phyloP scores from a whole-genome alignment of 2,329 filamentous ascomycete genomes.

The Cercospora janseana region DNA sequence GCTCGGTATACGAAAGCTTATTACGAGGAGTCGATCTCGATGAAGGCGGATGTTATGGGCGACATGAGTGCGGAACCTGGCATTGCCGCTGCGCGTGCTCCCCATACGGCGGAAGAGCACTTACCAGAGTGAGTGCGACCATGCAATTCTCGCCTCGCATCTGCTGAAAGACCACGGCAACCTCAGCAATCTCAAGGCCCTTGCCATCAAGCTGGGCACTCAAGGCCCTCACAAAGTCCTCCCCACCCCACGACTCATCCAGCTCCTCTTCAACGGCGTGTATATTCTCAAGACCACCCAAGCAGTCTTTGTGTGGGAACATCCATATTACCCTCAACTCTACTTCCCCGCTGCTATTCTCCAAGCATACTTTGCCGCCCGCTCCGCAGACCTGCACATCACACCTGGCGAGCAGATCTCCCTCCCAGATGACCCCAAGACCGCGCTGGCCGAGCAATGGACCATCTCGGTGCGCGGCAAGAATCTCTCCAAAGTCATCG shows the following conservation, averaged over 20 bases:
- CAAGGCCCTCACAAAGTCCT: slow-evolving; percentile 41
- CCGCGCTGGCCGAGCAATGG: slow-evolving; percentile 28
- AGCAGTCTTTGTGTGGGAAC: slow-evolving; percentile 42
- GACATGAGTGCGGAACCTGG: background rate
- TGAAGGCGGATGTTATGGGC: background rate
- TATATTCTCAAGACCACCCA: slow-evolving; percentile 39
- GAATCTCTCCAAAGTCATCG: slow-evolving; percentile 24
- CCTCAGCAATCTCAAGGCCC: slow-evolving; percentile 38
- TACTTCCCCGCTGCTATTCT: slow-evolving; percentile 33
- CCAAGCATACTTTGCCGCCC: slow-evolving; percentile 10
- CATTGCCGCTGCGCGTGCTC: background rate
- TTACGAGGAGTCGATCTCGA: background rate
- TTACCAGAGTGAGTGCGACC: slow-evolving; percentile 10
- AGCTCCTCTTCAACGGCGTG: slow-evolving; percentile 35
- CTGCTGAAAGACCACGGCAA: background rate
- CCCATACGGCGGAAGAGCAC: background rate
- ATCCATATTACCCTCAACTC: slow-evolving; percentile 47
- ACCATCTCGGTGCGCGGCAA: slow-evolving; percentile 26
- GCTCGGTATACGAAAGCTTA: slow-evolving; percentile 6
- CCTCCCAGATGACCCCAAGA: slow-evolving; percentile 11
- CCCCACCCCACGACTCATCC: slow-evolving; percentile 35
- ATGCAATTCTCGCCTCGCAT: background rate
- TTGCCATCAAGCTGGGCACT: slow-evolving; percentile 43
- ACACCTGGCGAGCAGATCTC: slow-evolving; percentile 26
- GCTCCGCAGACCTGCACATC: slow-evolving; percentile 18